Base-by-base conservation (phyloP, 768 basidiomycete species). In the Boletellus emodensis region DNA sequence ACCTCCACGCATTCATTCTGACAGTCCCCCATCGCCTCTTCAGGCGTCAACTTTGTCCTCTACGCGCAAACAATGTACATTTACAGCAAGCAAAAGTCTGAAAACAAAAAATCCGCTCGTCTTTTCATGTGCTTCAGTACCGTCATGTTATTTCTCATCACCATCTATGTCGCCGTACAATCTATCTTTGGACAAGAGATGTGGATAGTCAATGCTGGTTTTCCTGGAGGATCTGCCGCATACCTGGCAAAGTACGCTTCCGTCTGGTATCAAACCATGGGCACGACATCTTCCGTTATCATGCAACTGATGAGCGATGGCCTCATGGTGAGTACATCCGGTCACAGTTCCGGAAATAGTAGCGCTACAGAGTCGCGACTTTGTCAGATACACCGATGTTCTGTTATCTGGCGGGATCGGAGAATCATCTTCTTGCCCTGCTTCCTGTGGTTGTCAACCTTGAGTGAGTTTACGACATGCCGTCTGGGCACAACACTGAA, bases 321-420 rank as follows among this genome's bases (percentile, higher is more conserved):
- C 15, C 52, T 72, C 18, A 49, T 73, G 42, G 73, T 72, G 44
- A 35, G 69, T 52, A 42, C 20, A 24, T 13, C 12, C 7, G 37
- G 11, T 20, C 9, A 9, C n/a, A 28, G n/a, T 38, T 12, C 18
- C 24, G 4, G 13, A 1, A 10, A 15, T 6, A 14, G 17, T 38
- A 10, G 13, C 9, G 14, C 12, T 11, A n/a, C 9, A 30, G 6
- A 2, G 30, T 10, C 4, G 3, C 24, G 18, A 24, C 12, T 20
- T 17, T 38, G n/a, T 15, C 42, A 72, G 71, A 55, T 73, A 18
- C 64, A 69, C 54, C 72, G 71, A 18, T 68, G 64, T 47, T 69
- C 49, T 34, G 56, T 69, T 22, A 57, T 72, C 17, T 73, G 69
- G 69, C 48, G 52, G n/a, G 24, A 48, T 15, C 20, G 48, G 17